Evolutionary conservation across 352 stramenopile genomes (phyloP), one percentile per base, ranked within the genome.

Genomic region (Phytophthora sojae): DNA sequence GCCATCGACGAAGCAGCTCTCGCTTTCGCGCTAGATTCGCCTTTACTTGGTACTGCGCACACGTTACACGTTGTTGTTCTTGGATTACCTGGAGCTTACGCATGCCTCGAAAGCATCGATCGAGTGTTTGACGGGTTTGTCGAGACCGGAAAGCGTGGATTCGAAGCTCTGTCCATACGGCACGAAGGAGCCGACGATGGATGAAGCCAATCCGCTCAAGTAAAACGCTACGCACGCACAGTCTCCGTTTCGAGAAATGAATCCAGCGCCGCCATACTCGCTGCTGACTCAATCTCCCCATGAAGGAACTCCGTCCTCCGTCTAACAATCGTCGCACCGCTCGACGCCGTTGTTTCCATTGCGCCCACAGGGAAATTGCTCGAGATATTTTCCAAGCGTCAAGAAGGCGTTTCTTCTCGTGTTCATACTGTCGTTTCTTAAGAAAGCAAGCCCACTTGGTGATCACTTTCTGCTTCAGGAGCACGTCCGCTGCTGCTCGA

Each of bases 211-310:
- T 62, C 49, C 44, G 51, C 15, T 51, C 17, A 11, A 15, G 12
- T 64, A 76, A 56, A 19, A 67, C 6, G 1, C 0, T 4, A 6
- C 29, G 42, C 56, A 69, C 23, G 58, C 61, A 57, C 29, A 21
- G 57, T 5, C 25, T 65, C 35, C 47, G 57, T 23, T 73, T 67
- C 25, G 49, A 12, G 29, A 80, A 83, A 14, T 37, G 26, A 12
- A 49, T 19, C 78, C 76, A 86, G 14, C 73, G 69, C 4, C 52
- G 29, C 78, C 76, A 86, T 51, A 76, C 50, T 29, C 69, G 69
- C 25, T 64, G 57, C 30, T 65, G 65, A n/a, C 56, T 68, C 26
- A 83, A 62, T 21, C 51, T 55, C 42, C 55, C 72, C 14, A 82
- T n/a, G 29, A 86, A 63, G 11, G 71, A 76, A 17, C 26, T 52